Evolutionary conservation across 129 eudicot genomes (phyloP), one percentile per base, ranked within the genome.

Genomic region (Artemisia argyi): DNA sequence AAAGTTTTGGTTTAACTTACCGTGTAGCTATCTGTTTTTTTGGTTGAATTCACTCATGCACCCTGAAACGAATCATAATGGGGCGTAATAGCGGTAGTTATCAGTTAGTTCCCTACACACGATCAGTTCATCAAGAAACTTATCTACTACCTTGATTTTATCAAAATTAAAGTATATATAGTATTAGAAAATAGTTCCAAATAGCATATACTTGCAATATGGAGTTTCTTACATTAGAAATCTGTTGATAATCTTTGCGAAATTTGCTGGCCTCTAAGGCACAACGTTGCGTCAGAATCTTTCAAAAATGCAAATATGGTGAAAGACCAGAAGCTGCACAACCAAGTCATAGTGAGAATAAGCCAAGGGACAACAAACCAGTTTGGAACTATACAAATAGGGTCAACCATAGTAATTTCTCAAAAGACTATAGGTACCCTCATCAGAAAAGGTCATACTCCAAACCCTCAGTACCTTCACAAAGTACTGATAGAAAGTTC

Each of bases 81-180:
- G 68, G 96, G 88, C 82, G 78, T 95, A 90, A 59, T 64, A 84
- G 82, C 97, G 90, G 81, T 88, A 95, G 77, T 90, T 95, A 79
- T 95, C 97, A 17, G 97, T 89, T 56, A 90, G 89, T 71, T 95
- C 99, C 86, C 97, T 88, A 32, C 99, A 90, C 54, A 95, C 94
- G 15, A 95, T 83, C 76, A 90, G 63, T 81, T 95, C 97, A 82
- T 95, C 97, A 74, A 90, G 63, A 75, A 88, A 95, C 65, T 83
- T 87, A 86, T 95, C 97, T 71, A 90, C 96, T 14, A 94, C 91
- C 99, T 95, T 86, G 84, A 78, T 53, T 62, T 11, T 10, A 76
- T 46, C 61, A 66, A 46, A 56, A 51, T 14, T 22, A 17, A 32
- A 11, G 26, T 42, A 49, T 46, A 84, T 60, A 73, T 12, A 24